Evolutionary conservation across 2,329 filamentous ascomycete genomes (phyloP), one percentile per base, ranked within the genome.

Genomic region (Trichothecium sympodiale): DNA sequence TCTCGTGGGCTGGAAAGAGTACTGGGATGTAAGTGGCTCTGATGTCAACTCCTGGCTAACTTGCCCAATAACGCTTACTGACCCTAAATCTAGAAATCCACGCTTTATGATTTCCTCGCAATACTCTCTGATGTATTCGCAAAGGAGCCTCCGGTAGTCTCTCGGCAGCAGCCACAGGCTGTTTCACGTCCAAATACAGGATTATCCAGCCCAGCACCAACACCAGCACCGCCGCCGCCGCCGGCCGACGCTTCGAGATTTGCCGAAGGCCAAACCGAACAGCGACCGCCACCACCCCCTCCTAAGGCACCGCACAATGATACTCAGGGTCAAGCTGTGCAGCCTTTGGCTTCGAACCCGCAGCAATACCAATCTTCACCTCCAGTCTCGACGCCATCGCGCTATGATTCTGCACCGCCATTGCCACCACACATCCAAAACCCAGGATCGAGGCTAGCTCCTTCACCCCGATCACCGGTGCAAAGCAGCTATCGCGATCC

Each of bases 61-160:
- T 25, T 12, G 20, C n/a, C 17, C 5, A 25, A 20, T 15, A 33
- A 33, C 10, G 14, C 17, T 37, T 18, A 31, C 29, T 32, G 20
- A 25, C 20, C 20, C 6, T 28, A n/a, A n/a, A 13, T 10, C 3
- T 34, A 80, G 86, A 89, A 86, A 65, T 93, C 85, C 1, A 88
- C 78, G 23, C 64, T 95, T 3, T 63, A 82, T 29, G 87, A 94
- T 52, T 85, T 96, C 38, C 61, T 96, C 3, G 77, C 75, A 13
- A 82, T 94, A 18, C 61, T 98, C 4, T 74, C 82, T 45, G 85
- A 91, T 36, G 69, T 96, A 16, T 98, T 98, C 53, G 81, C 87
- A 27, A 94, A 93, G 59, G 91, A 98, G 50, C 91, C 91, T 8
- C 91, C 91, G 0, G 84, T 96, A 4, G 77, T 91, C 41, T 77